Conservation (phyloP, 768 basidiomycete species). For the Pleurotus cornucopiae region DNA sequence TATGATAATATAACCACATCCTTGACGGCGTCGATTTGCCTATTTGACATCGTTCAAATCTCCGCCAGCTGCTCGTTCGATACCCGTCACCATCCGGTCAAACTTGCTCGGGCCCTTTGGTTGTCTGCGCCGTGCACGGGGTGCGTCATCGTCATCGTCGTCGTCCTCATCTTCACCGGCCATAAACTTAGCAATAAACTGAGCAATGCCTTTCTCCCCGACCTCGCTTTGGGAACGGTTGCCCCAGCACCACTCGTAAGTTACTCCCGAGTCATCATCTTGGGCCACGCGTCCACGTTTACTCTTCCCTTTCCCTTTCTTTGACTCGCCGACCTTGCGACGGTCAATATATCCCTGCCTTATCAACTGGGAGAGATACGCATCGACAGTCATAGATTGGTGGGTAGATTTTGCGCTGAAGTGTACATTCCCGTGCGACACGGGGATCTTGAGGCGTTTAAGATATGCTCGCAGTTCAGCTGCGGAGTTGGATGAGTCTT, state of each 20-base stretch:
- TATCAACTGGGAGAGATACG: constrained; percentile 58
- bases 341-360: constrained; percentile 81
- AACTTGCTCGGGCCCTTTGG: constrained; percentile 30
- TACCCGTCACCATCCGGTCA: constrained; percentile 46
- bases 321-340: constrained; percentile 41
- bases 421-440: constrained; percentile 39
- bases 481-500: constrained; percentile 21
- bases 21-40: neutral
- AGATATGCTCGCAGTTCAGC: constrained; percentile 72
- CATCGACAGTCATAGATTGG: constrained; percentile 53
- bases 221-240: constrained; percentile 76
- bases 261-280: constrained; percentile 29
- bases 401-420: constrained; percentile 48
- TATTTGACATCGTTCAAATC: constrained; percentile 26
- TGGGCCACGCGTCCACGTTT: constrained; percentile 53
- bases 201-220: constrained; percentile 69
- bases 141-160: constrained; percentile 29
- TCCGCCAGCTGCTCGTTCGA: constrained; percentile 64
- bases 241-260: constrained; percentile 68
- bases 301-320: constrained; percentile 27
- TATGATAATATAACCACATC: neutral
- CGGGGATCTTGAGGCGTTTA: constrained; percentile 61
- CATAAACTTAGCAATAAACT: constrained; percentile 83
- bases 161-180: constrained; percentile 30
- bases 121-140: constrained; percentile 13